Evolutionary conservation across 345 rosid species (phyloP).

Genomic region (Mallotus nudiflorus): DNA sequence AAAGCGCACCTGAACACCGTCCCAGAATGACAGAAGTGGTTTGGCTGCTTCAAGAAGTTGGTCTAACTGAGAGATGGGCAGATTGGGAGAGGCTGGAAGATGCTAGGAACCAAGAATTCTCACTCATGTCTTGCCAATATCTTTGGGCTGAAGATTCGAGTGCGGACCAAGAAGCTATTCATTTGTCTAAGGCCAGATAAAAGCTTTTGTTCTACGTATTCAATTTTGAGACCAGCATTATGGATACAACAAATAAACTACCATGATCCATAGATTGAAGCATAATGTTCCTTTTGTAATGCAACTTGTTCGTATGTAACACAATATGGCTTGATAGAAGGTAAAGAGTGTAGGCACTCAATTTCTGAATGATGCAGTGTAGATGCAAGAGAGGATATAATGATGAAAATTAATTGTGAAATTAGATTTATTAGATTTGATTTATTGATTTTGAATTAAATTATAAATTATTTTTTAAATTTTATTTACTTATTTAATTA

Average conservation of each 20-base stretch:
- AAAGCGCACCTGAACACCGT: slow-evolving; percentile 73
- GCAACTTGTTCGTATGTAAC: too few relatives aligned
- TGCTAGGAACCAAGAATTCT: slow-evolving; percentile 52
- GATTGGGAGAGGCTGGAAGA: slow-evolving; percentile 75
- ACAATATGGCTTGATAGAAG: too few relatives aligned
- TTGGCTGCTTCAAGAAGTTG: slow-evolving; percentile 69
- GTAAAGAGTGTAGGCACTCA: too few relatives aligned
- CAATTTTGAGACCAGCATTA: background rate
- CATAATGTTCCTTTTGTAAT: background rate
- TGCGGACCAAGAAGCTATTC: slow-evolving; percentile 72
- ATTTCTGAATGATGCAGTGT: too few relatives aligned
- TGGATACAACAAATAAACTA: background rate
- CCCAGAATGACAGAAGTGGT: slow-evolving; percentile 78
- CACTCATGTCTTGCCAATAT: slow-evolving; percentile 49
- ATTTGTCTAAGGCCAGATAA: slow-evolving; percentile 73
- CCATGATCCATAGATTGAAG: background rate
- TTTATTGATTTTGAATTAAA: too few relatives aligned
- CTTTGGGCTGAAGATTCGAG: slow-evolving; percentile 72
- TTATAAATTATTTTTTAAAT: too few relatives aligned
- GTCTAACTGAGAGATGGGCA: slow-evolving; percentile 71
- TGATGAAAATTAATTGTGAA: too few relatives aligned
- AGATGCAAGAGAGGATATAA: too few relatives aligned
- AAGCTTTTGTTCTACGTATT: slow-evolving; percentile 8
- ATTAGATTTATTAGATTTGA: too few relatives aligned
- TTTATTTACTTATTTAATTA: too few relatives aligned